phyloP scores from a whole-genome alignment of 805 yeast species.

The Kazachstania bromeliacearum region DNA sequence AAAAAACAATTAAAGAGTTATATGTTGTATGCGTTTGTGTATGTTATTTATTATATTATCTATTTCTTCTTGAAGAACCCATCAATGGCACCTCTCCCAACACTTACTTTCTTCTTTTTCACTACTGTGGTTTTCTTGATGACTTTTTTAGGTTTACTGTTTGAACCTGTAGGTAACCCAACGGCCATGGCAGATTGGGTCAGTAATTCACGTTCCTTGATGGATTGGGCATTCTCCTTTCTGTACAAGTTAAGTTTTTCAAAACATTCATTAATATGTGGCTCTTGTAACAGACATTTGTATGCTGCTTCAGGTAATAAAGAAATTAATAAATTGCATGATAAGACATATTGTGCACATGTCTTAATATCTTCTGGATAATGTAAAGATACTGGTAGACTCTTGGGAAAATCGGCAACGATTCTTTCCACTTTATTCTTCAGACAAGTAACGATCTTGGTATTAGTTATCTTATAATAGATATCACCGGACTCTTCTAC shows the following conservation, averaged over 20 bases:
- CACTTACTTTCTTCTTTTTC: slow-evolving; percentile 37
- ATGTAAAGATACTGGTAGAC: slow-evolving; percentile 26
- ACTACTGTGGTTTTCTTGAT: slow-evolving; percentile 19
- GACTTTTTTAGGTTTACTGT: slow-evolving; percentile 6
- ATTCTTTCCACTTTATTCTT: slow-evolving; percentile 32
- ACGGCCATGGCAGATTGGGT: slow-evolving; percentile 26
- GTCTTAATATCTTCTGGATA: slow-evolving; percentile 28
- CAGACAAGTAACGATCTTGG: slow-evolving; percentile 33
- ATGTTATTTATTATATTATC: no score
- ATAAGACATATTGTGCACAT: slow-evolving; percentile 30
- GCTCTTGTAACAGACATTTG: slow-evolving; percentile 8
- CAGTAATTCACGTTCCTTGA: slow-evolving; percentile 23
- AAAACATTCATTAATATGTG: slow-evolving; percentile 27
- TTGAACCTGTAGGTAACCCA: slow-evolving; percentile 16
- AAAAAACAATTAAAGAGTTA: no score
- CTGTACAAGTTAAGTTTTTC: slow-evolving; percentile 25
- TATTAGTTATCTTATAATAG: slow-evolving; percentile 37
- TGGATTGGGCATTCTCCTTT: slow-evolving; percentile 10
- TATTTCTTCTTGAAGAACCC: slow-evolving; percentile 44
- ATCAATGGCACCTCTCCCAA: slow-evolving; percentile 62
- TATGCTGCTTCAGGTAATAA: slow-evolving; percentile 39
- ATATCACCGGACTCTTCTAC: slow-evolving; percentile 36
- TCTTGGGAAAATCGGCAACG: slow-evolving; percentile 31
- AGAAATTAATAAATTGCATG: slow-evolving; percentile 36
- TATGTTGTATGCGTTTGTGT: no score